phyloP scores from a whole-genome alignment of 1,284 basidiomycete genomes.

The Microbotryum violaceum region DNA sequence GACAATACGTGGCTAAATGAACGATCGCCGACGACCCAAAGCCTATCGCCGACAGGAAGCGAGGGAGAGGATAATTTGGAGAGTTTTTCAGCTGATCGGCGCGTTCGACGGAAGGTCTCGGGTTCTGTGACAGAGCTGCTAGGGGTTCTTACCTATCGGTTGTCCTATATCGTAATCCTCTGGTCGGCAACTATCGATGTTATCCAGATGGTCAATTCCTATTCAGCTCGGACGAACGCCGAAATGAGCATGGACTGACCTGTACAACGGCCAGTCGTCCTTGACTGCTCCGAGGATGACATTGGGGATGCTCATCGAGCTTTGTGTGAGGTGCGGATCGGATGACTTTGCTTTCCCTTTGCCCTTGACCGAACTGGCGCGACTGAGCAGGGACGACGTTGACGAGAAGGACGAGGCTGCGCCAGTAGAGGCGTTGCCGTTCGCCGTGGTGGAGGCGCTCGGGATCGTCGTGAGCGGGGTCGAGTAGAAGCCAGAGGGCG shows the following conservation, averaged over 20 bases:
- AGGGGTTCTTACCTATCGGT: conserved; percentile 40
- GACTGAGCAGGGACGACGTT: not conserved
- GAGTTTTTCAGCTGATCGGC: not conserved
- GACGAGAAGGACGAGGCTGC: conserved; percentile 10
- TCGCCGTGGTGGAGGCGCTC: not conserved
- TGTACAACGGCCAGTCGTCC: conserved; percentile 76
- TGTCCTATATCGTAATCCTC: conserved; percentile 63
- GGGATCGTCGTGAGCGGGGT: not conserved
- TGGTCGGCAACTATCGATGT: conserved; percentile 51
- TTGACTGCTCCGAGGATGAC: conserved; percentile 63
- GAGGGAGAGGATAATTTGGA: not conserved
- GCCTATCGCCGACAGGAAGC: conserved; percentile 49
- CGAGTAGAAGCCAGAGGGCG: not conserved
- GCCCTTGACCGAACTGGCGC: not conserved
- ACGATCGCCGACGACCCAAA: conserved; percentile 83
- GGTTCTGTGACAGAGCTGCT: conserved; percentile 2
- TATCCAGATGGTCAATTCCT: no score
- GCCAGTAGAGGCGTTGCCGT: not conserved
- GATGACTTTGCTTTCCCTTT: not conserved
- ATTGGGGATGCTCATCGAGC: not conserved
- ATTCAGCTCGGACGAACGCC: no score
- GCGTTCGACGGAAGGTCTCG: not conserved
- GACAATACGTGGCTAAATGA: conserved; percentile 56
- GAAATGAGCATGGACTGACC: conserved; percentile 44
- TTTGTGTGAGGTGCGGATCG: not conserved